Conservation (phyloP, 2,329 filamentous ascomycete genomes). For the Pseudogymnoascus sp. region DNA sequence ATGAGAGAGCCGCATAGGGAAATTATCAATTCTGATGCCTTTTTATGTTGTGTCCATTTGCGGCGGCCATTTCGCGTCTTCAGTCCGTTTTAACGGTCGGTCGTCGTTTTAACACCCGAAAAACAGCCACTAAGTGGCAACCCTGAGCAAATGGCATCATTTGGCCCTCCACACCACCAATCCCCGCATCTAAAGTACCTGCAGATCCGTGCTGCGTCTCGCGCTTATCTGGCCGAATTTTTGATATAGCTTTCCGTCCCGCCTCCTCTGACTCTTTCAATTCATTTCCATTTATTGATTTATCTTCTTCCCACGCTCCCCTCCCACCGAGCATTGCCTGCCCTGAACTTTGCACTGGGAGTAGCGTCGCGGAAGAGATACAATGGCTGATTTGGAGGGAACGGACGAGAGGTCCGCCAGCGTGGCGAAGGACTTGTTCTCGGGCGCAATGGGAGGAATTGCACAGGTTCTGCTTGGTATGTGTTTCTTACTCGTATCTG, state of each 20-base stretch:
- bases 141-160: constrained; percentile 9
- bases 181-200: constrained; percentile 6
- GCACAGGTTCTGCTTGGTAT: constrained; percentile 90
- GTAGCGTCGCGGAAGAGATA: constrained; percentile 5
- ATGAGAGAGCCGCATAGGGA: background rate
- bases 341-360: constrained; percentile 5
- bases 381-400: constrained; percentile 3
- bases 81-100: background rate
- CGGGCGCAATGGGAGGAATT: constrained; percentile 84
- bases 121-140: constrained; percentile 3
- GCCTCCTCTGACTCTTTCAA: background rate
- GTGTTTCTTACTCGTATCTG: constrained; percentile 30
- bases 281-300: background rate
- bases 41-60: background rate
- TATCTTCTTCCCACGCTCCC: constrained; percentile 5
- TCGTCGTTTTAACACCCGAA: constrained; percentile 5
- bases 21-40: background rate
- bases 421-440: constrained; percentile 71
- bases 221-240: constrained; percentile 8
- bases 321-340: constrained; percentile 3
- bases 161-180: background rate
- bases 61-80: background rate
- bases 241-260: constrained; percentile 3
- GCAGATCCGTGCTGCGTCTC: background rate
- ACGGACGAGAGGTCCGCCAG: background rate